Percentiles rank a stretch among this genome's conserved stretches.
Evolutionary conservation across 768 basidiomycete genomes (phyloP).

Genomic region (Lepiota subincarnata): DNA sequence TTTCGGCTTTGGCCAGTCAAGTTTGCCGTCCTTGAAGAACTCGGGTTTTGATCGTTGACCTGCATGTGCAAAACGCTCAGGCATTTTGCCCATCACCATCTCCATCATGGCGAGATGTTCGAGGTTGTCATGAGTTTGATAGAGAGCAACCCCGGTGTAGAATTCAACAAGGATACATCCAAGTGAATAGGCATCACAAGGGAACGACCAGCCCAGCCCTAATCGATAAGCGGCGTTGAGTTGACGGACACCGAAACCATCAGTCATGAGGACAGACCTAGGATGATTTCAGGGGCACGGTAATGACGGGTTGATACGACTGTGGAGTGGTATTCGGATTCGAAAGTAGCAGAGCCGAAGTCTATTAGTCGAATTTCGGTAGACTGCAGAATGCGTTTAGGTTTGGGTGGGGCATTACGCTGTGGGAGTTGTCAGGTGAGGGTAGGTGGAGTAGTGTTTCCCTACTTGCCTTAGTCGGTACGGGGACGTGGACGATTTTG

Average conservation of each 20-base stretch:
- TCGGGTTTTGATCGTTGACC: conserved; percentile 83
- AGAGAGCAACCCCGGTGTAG: conserved; percentile 95
- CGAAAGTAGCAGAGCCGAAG: conserved; percentile 97
- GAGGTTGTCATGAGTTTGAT: conserved; percentile 98
- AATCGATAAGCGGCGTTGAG: conserved; percentile 16
- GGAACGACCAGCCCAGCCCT: conserved; percentile 98
- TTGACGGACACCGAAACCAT: conserved; percentile 11
- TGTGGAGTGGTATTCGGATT: conserved; percentile 96
- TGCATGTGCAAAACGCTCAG: conserved; percentile 73
- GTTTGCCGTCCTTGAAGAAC: conserved; percentile 86
- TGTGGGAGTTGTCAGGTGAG: conserved; percentile 24
- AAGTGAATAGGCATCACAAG: conserved; percentile 97
- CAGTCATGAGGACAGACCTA: conserved; percentile 54
- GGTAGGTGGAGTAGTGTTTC: neutral
- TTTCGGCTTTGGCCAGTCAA: conserved; percentile 91
- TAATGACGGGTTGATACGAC: conserved; percentile 99
- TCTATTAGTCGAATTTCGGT: conserved; percentile 96
- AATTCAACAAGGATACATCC: conserved; percentile 99
- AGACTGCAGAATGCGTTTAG: conserved; percentile 75
- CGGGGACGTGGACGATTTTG: conserved; percentile 52
- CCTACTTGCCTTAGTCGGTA: conserved; percentile 59
- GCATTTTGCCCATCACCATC: conserved; percentile 98
- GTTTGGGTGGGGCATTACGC: conserved; percentile 63
- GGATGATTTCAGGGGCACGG: conserved; percentile 97
- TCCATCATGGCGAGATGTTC: conserved; percentile 99